These are phyloP conservation scores for Penicillium sp. DNA, from an alignment of 2,329 filamentous ascomycete genomes.

Conservation along the genomic window DNA sequence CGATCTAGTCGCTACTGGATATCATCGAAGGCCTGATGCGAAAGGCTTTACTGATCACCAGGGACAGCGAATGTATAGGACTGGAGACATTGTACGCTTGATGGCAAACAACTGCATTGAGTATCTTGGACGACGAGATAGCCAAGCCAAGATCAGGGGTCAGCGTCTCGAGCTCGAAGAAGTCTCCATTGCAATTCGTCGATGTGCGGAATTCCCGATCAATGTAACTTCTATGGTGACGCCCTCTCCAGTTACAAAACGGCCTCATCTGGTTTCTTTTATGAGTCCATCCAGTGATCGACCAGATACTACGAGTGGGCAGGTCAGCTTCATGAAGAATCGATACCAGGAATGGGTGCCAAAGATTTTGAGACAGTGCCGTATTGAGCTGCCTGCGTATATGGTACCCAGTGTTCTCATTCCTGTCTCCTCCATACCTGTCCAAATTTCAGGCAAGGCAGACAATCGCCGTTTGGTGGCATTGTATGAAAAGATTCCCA, in stretches of 20 bases:
- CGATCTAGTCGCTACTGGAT: background rate
- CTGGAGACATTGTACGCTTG: slow-evolving; percentile 44
- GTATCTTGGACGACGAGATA: slow-evolving; percentile 65
- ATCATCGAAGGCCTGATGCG: slow-evolving; percentile 9
- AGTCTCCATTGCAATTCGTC: slow-evolving; percentile 7
- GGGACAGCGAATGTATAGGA: slow-evolving; percentile 18
- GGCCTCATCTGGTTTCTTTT: slow-evolving; percentile 16
- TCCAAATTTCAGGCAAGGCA: slow-evolving; percentile 17
- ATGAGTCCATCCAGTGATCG: slow-evolving; percentile 8
- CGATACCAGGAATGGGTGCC: slow-evolving; percentile 16
- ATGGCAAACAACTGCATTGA: slow-evolving; percentile 73
- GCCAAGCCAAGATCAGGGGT: slow-evolving; percentile 68
- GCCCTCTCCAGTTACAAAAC: slow-evolving; percentile 17
- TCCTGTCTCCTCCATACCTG: slow-evolving; percentile 8
- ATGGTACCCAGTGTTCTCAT: slow-evolving; percentile 16
- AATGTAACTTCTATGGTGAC: slow-evolving; percentile 20
- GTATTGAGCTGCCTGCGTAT: slow-evolving; percentile 12
- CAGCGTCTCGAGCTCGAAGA: slow-evolving; percentile 54
- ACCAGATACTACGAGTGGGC: background rate
- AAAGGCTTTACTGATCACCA: slow-evolving; percentile 9
- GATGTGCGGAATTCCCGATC: slow-evolving; percentile 9
- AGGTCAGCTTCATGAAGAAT: slow-evolving; percentile 1
- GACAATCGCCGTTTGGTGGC: slow-evolving; percentile 12
- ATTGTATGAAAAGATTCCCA: slow-evolving; percentile 14
- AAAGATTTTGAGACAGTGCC: slow-evolving; percentile 7